Conservation (phyloP, 306 rosid species). For the Glycyrrhiza uralensis region DNA sequence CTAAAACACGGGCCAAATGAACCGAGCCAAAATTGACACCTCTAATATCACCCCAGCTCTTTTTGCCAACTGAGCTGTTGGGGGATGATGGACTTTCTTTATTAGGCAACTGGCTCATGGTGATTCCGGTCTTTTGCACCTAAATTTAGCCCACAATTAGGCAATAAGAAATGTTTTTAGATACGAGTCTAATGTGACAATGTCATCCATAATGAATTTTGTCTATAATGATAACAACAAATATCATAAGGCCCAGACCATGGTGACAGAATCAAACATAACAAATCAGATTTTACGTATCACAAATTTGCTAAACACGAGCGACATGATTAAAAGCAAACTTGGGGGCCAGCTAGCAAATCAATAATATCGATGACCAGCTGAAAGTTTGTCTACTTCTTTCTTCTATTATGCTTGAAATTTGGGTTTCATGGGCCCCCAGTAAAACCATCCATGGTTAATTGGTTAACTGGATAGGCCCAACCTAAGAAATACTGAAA, state of each 20-base stretch:
- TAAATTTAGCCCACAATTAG: slow-evolving; percentile 10
- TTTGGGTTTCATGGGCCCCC: slow-evolving; percentile 35
- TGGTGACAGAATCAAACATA: slow-evolving; percentile 26
- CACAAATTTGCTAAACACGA: slow-evolving; percentile 13
- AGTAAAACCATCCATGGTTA: neutral
- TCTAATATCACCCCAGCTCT: too few species aligned
- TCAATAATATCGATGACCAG: neutral
- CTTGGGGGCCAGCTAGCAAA: slow-evolving; percentile 13
- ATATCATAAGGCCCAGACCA: slow-evolving; percentile 1
- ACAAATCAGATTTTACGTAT: slow-evolving; percentile 10
- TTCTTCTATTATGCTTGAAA: neutral
- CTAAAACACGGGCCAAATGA: too few species aligned
- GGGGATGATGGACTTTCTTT: neutral
- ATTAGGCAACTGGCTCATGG: neutral
- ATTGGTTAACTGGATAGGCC: slow-evolving; percentile 21
- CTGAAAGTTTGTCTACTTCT: slow-evolving; percentile 22
- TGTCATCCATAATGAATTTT: neutral
- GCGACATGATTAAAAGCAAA: neutral
- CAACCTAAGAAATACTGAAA: neutral
- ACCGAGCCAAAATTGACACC: too few species aligned
- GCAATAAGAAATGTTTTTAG: slow-evolving; percentile 16
- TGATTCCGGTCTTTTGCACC: neutral
- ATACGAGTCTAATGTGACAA: neutral
- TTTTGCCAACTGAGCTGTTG: too few species aligned
- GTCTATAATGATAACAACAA: slow-evolving; percentile 31